A percentile compares a stretch with the other conserved stretches of the same genome.
phyloP scores from a whole-genome alignment of 805 yeast species.

The Wickerhamomyces tratensis region DNA sequence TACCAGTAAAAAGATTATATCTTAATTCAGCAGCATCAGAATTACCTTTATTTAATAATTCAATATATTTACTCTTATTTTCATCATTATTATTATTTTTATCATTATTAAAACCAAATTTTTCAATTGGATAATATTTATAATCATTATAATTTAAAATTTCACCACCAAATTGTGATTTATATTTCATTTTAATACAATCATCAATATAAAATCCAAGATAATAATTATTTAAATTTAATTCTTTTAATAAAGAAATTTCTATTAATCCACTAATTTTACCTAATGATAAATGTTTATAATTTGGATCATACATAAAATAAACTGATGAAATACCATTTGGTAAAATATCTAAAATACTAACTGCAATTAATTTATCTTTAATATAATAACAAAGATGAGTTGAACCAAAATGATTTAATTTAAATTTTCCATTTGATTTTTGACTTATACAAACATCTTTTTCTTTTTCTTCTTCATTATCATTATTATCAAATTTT shows the following conservation, averaged over 20 bases:
- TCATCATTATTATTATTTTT: no score
- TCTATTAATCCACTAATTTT: conserved; percentile 71
- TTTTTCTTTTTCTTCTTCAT: conserved; percentile 17
- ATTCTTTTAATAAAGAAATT: conserved; percentile 38
- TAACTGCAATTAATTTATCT: conserved; percentile 57
- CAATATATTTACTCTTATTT: not conserved
- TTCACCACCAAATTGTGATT: conserved; percentile 71
- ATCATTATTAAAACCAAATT: conserved; percentile 1
- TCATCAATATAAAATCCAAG: conserved; percentile 76
- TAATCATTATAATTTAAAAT: conserved; percentile 45
- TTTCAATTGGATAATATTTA: conserved; percentile 25
- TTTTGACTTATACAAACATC: not conserved
- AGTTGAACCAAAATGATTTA: conserved; percentile 42
- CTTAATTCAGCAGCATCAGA: no score
- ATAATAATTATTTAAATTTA: conserved; percentile 46
- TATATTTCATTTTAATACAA: conserved; percentile 77
- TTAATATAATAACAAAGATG: conserved; percentile 75
- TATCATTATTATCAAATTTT: not conserved
- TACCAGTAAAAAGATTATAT: no score
- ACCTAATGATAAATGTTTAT: conserved; percentile 60
- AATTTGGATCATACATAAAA: conserved; percentile 83
- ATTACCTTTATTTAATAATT: no score
- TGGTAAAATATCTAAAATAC: conserved; percentile 72
- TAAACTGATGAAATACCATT: conserved; percentile 74
- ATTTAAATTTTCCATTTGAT: not conserved